phyloP scores from a whole-genome alignment of 2,329 filamentous ascomycete genomes.

The Sphaceloma murrayae region DNA sequence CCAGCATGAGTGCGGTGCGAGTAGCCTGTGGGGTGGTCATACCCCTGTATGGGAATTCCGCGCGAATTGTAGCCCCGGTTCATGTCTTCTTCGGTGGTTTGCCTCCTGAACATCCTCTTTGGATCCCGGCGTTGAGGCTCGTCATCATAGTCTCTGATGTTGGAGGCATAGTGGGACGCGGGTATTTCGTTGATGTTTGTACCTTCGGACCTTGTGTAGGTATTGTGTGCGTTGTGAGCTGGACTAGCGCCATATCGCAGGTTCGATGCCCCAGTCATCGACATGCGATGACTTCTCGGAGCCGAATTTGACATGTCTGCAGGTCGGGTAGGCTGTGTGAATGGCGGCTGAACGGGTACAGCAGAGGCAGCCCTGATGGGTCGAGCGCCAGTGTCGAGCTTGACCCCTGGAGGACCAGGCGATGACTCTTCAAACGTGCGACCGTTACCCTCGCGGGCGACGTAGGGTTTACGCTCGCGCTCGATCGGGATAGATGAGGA shows the following conservation, averaged over 20 bases:
- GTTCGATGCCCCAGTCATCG: constrained; percentile 6
- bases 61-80: background rate
- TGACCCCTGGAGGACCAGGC: constrained; percentile 16
- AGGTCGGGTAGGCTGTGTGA: constrained; percentile 7
- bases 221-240: constrained; percentile 11
- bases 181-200: constrained; percentile 19
- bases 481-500: constrained; percentile 46
- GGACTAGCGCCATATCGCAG: constrained; percentile 14
- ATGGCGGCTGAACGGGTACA: constrained; percentile 15
- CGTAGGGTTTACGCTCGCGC: constrained; percentile 56
- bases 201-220: constrained; percentile 19
- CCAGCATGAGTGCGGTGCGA: background rate
- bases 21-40: constrained; percentile 9
- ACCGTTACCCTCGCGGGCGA: constrained; percentile 48
- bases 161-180: constrained; percentile 17
- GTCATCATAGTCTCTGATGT: constrained; percentile 17
- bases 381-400: constrained; percentile 14
- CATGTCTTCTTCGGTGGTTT: constrained; percentile 15
- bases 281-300: constrained; percentile 18
- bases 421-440: constrained; percentile 43
- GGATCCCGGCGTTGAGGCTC: constrained; percentile 12
- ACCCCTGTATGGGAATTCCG: background rate
- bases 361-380: constrained; percentile 17
- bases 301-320: constrained; percentile 16
- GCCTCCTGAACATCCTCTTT: constrained; percentile 12